Evolutionary conservation across 305 asterid genomes (phyloP), one percentile per base, ranked within the genome.

Genomic region (Solanum chacoense): DNA sequence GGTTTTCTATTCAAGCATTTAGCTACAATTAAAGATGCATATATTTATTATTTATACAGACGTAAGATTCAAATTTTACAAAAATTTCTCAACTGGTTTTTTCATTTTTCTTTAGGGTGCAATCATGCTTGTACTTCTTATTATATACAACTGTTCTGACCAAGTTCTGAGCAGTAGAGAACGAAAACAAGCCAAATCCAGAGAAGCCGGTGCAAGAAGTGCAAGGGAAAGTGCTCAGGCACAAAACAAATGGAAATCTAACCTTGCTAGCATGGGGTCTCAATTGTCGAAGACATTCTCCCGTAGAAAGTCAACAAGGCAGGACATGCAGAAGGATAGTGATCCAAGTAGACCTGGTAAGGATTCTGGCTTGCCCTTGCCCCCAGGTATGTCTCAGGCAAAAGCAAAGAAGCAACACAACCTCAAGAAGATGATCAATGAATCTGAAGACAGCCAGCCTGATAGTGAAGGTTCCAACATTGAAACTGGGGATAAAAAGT

Each of bases 201-300:
- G 98, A 93, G 98, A 95, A 93, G 96, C 92, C 42, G 98, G 98
- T 7, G 98, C 94, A 75, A 95, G 91, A 88, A 94, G 94, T 65
- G 95, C 95, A 37, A 92, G 93, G 93, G 96, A 95, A 86, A 95
- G 93, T 29, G 96, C 89, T 36, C 98, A 92, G 89, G 96, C 98
- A 91, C 93, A 92, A 84, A 94, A 94, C 90, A 93, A 89, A 89
- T 94, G 98, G 98, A 86, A 91, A 87, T 90, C 94, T 69, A 94
- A 98, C 72, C 93, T 90, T 85, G 28, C 87, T 85, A 95, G 90
- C 89, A 36, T 92, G 75, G 91, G 89, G 84, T 88, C 91, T 87
- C 92, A 91, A 69, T 76, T 93, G 65, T 94, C 99, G 14, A 93
- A 90, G 78, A 95, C 98, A 36, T 92, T 95, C 92, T 93, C 99